Base-by-base conservation (phyloP, 192 early-diverging fungal species). In the Cladochytrium replicatum region DNA sequence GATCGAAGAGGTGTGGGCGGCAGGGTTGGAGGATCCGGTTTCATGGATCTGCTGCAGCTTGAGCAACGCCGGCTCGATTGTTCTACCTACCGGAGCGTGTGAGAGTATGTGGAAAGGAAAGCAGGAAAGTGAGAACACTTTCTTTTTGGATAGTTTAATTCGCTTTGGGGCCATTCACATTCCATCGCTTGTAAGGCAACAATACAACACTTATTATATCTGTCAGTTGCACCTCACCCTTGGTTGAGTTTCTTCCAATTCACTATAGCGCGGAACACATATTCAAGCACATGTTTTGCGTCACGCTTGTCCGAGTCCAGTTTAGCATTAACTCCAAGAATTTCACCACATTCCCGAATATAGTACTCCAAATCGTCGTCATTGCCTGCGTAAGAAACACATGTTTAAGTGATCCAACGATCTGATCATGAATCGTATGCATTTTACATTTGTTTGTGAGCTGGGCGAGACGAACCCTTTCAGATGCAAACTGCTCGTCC, bases 331-430 rank as follows among this genome's bases (percentile, higher is more conserved):
- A 80, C 64, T 7, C 77, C 77, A 13, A 81, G 61, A 34, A 81
- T 80, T 19, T 62, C 54, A 1, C 75, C 78, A 49, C 71, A 76
- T 47, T 78, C 78, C 6, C 75, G 62, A 26, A 81, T 61, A 47
- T 80, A 81, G 58, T 74, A 81, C 44, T 81, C 78, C 34, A 81
- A 53, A 38, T 81, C 78, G 39, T 76, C 71, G 56, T 81, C 76
- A 22, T 58, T 74, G 58, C 70, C 66, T 67, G 25, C n/a, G 5
- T 57, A 7, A 25, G 43, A n/a, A n/a, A 15, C 2, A 17, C 8
- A 17, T 44, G 11, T 52, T 58, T 0, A 17, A 13, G 17, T 26
- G 48, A 6, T 17, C 24, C 19, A 5, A 52, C 15, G 19, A 50
- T n/a, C n/a, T n/a, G 32, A 55, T 22, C 50, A 54, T 27, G 27